phyloP scores from a whole-genome alignment of 2,329 filamentous ascomycete species.

The Helminthosporium solani region DNA sequence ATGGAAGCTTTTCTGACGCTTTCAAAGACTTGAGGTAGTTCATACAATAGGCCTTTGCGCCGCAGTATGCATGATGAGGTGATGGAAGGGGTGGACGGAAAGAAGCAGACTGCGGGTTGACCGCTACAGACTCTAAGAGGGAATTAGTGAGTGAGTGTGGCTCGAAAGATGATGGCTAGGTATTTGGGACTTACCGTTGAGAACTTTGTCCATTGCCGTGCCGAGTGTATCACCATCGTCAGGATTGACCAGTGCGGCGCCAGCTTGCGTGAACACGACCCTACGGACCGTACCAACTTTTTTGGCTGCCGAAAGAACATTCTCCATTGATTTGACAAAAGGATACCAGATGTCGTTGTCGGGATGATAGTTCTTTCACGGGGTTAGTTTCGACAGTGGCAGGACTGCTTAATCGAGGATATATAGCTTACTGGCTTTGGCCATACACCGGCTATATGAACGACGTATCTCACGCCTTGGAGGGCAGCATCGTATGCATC shows the following conservation, averaged over 20 bases:
- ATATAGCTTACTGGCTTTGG: slow-evolving; percentile 23
- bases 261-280: slow-evolving; percentile 38
- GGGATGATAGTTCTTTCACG: slow-evolving; percentile 26
- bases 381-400: background rate
- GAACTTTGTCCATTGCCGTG: slow-evolving; percentile 24
- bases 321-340: slow-evolving; percentile 35
- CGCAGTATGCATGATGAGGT: slow-evolving; percentile 36
- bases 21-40: slow-evolving; percentile 24
- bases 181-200: slow-evolving; percentile 19
- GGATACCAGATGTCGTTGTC: slow-evolving; percentile 37
- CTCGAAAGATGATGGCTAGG: background rate
- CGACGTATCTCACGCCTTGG: slow-evolving; percentile 22
- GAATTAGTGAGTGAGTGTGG: background rate
- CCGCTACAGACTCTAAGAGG: slow-evolving; percentile 21
- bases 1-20: slow-evolving; percentile 13
- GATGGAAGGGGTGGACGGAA: slow-evolving; percentile 31
- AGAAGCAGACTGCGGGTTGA: slow-evolving; percentile 21
- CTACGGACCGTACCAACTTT: slow-evolving; percentile 26
- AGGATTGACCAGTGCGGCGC: slow-evolving; percentile 33
- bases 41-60: slow-evolving; percentile 39
- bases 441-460: slow-evolving; percentile 40
- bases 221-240: slow-evolving; percentile 36
- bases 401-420: background rate
- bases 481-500: slow-evolving; percentile 34
- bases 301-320: slow-evolving; percentile 28